Base-by-base conservation (phyloP, 371 early-diverging fungal species). In the Apophysomyces sp. region DNA sequence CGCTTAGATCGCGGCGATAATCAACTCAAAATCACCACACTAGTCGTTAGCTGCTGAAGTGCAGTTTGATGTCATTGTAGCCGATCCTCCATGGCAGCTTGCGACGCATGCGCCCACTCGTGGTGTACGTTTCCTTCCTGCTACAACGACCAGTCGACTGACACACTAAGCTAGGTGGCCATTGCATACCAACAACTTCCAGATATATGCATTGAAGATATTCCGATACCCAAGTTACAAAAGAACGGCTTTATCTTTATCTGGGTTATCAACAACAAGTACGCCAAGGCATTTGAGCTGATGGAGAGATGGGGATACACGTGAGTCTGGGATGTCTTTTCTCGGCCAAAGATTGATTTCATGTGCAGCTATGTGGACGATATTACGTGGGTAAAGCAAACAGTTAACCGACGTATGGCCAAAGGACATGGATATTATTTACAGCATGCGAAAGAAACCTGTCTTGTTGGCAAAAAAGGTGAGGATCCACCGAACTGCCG, bases 21-120 rank as follows among this genome's bases (percentile, higher is more conserved):
- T n/a, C 24, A 57, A 30, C 27, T 52, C 12, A 16, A 26, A 36
- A 11, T n/a, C 28, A 32, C 1, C 57, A 18, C 39, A 57, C 26
- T 68, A 91, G 89, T 77, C 74, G 60, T 78, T 96, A 37, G 94
- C 92, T 2, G 72, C 73, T 36, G 89, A 86, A 55, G 86, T 88
- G 60, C 95, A 95, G 66, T 96, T 96, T 61, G 96, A 95, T 71
- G 94, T 92, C 27, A 93, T 96, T 57, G 72, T 92, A 27, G 93
- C 95, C 83, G 97, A 95, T 81, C 97, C 97, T 57, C 96, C 97
- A 71, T 96, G 97, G 96, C 97, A 95, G 81, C 84, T 96, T 24
- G 95, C 97, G n/a, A 92, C 94, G 15, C 90, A 94, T 68, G 92
- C 93, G 1, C 97, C 97, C 8, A 94, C 96, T 0, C 89, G 97